Evolutionary conservation across 805 yeast species (phyloP), one percentile per base, ranked within the genome.

Genomic region (Candida silvicultrix): DNA sequence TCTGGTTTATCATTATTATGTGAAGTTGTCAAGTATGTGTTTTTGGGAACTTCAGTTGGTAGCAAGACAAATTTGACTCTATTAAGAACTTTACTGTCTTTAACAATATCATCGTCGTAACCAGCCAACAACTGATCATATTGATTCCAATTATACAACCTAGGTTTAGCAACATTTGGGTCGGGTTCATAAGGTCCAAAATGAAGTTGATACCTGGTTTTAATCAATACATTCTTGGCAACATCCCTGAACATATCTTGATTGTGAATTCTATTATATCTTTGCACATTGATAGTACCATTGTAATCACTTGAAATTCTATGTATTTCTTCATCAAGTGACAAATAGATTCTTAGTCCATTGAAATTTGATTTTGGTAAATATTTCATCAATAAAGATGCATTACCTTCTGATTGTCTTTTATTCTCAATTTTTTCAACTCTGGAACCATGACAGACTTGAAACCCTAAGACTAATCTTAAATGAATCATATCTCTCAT

Each of bases 61-160:
- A 90, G 68, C 2, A 94, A 73, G 3, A 89, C 97, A 66, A 89
- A 88, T 58, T 95, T 83, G 61, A 90, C 77, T 52, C 85, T 73
- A 59, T 80, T 85, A 53, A 74, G 70, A 47, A 74, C 75, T 47
- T 73, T 70, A 11, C 73, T 75, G 16, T 73, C 78, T 12, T 80
- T 79, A 8, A 61, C 51, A 46, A 79, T 67, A 1, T 80, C 77
- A 52, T 89, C 96, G 25, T 84, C 89, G 60, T 83, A 86, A 3
- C 99, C 99, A 0, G 97, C 96, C n/a, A 90, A 63, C 21, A 78
- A 77, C 58, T 89, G 97, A 67, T 94, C 99, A 53, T 90, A 73
- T 50, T 82, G 85, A 55, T 90, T 90, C 99, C 99, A 94, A 50
- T 90, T 89, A 50, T 80, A 77, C 14, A 70, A 67, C 39, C 75